A percentile compares a stretch with the other conserved stretches of the same genome.
Conservation (phyloP, 257 asterid genomes). For the Cynanchum wilfordii region DNA sequence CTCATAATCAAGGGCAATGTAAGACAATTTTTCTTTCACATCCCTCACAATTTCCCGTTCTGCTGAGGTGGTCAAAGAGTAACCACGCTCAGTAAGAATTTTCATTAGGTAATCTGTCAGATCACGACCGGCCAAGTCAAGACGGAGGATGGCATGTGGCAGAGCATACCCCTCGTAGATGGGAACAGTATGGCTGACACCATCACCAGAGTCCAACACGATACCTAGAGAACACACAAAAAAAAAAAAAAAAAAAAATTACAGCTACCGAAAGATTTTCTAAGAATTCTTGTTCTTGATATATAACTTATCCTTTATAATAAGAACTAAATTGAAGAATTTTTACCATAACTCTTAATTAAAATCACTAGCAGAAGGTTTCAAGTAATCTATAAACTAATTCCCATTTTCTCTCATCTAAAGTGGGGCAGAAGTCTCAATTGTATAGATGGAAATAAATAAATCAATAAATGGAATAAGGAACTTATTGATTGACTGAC, state of each 20-base stretch:
- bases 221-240: constrained; percentile 22
- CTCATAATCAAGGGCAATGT: constrained; percentile 38
- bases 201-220: constrained; percentile 43
- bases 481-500: not conserved
- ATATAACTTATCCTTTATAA: not conserved
- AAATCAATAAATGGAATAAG: not conserved
- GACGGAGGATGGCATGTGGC: constrained; percentile 41
- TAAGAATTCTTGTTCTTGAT: not conserved
- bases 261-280: not conserved
- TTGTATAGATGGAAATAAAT: not conserved
- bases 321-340: not conserved
- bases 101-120: constrained; percentile 33
- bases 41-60: constrained; percentile 40
- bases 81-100: constrained; percentile 40
- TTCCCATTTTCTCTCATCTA: not conserved
- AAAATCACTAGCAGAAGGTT: not conserved
- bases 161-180: constrained; percentile 41
- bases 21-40: constrained; percentile 34
- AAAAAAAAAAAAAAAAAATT: no score
- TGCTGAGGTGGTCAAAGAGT: constrained; percentile 42
- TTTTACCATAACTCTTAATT: not conserved
- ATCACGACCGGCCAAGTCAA: constrained; percentile 41
- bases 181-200: constrained; percentile 42
- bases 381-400: not conserved
- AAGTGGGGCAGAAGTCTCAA: not conserved